Evolutionary conservation across 2,329 filamentous ascomycete genomes (phyloP), one percentile per base, ranked within the genome.

Genomic region (Neurospora crassa): DNA sequence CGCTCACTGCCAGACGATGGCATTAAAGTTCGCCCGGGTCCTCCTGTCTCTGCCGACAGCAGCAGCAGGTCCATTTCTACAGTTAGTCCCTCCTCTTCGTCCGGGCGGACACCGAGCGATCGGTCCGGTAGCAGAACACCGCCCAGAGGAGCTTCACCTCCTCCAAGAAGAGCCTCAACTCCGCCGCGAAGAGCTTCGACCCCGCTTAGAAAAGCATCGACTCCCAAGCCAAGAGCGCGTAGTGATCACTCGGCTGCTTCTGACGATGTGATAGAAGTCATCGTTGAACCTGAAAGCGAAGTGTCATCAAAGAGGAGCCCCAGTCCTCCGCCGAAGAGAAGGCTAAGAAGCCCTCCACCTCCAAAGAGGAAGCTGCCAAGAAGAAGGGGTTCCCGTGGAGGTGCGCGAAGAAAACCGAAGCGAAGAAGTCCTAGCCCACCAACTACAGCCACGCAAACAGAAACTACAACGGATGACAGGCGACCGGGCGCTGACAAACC

Each of bases 261-360:
- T 29, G 76, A 76, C 10, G 76, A 74, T 42, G 72, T 75, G 12
- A 77, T 78, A 20, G 77, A 79, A 67, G 78, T 79, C 5, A 75
- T 78, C 18, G 80, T 83, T 71, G 80, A 84, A 6, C 68, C 76
- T 1, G 80, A 81, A 20, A 80, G 81, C 2, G 75, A 80, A 41
- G 45, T 74, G 14, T 72, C 75, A 40, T 83, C 81, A 12, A 81
- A 80, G 42, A 81, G 78, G 75, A 73, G 53, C 24, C 53, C 75
- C 40, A 77, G 53, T 47, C n/a, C 74, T 41, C 83, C 81, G 5
- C 82, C 84, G 14, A 82, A 81, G 24, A 83, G 80, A 75, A 74
- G 77, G 47, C 78, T 78, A 53, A 76, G 71, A 40, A 74, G 73
- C 12, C 71, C 72, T n/a, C 73, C 69, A 18, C 72, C 53, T 34